Base-by-base conservation (phyloP, 768 basidiomycete genomes). In the Russula dissimulans region DNA sequence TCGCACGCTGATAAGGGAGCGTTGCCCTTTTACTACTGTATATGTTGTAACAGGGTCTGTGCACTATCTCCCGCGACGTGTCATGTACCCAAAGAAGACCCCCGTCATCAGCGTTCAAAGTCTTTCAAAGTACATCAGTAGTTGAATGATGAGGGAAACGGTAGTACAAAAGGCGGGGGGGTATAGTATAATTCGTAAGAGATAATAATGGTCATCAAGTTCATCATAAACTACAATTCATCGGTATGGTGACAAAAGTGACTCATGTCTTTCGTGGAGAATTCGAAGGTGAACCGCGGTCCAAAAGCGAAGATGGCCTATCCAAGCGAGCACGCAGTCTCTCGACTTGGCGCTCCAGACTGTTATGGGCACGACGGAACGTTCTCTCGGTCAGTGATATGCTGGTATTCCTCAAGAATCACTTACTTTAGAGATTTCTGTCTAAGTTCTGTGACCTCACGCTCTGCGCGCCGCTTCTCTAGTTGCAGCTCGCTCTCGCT, bases 381-480 rank as follows among this genome's bases (percentile, higher is more conserved):
- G 22, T 14, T 14, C 9, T 32, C 54, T 48, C 39, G 53, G 42
- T 46, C 18, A 2, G 41, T n/a, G 26, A 29, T 10, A 26, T n/a
- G 15, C 29, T 7, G 12, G 29, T n/a, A 18, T 14, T 4, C 6
- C 34, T 46, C 8, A 17, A 11, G 52, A 17, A 38, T 17, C 43
- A 70, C 85, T 53, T 66, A 89, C 88, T 78, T 81, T 15, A 89
- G 75, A 44, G 83, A 78, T 61, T 81, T 81, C 70, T 89, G 86
- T 70, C 82, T 87, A 67, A 81, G 82, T 64, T 91, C 89, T 5
- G 74, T 81, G 34, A 85, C 86, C 65, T 91, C 89, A 42, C 87
- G 79, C 66, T 90, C 89, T 41, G 85, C 86, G 45, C 87, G 79
- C 36, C 89, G 83, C 71, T 89, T 89, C 26, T 79, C 81, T 11